Conservation (phyloP, 495 filamentous ascomycete genomes). For the Aspergillus olivimuriae region DNA sequence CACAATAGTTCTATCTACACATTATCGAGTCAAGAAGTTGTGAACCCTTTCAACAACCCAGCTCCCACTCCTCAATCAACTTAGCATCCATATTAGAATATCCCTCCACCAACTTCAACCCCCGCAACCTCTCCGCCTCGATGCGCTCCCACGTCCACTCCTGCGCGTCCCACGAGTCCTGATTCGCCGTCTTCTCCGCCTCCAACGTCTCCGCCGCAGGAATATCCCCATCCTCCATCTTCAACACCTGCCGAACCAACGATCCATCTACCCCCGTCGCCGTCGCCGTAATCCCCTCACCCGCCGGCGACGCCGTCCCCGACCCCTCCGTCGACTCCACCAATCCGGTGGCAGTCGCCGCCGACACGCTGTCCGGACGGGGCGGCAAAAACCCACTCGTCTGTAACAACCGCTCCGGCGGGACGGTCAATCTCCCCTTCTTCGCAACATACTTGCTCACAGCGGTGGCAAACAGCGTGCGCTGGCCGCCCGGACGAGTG, state of each 20-base stretch:
- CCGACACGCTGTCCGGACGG: conserved; percentile 21
- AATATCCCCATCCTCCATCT: conserved; percentile 25
- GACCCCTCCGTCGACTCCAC: conserved; percentile 23
- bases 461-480: conserved; percentile 64
- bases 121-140: conserved; percentile 51
- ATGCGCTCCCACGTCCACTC: conserved; percentile 52
- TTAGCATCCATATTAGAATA: conserved; percentile 46
- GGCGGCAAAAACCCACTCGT: conserved; percentile 57
- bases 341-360: not conserved
- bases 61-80: conserved; percentile 35
- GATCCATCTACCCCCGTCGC: conserved; percentile 26
- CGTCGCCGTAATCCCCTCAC: conserved; percentile 29
- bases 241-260: conserved; percentile 33
- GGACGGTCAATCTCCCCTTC: conserved; percentile 75
- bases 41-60: not conserved
- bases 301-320: conserved; percentile 28
- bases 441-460: conserved; percentile 89
- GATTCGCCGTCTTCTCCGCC: conserved; percentile 28
- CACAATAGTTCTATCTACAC: not conserved
- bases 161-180: conserved; percentile 27
- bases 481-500: conserved; percentile 33
- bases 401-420: conserved; percentile 69
- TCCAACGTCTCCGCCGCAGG: conserved; percentile 21
- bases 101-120: conserved; percentile 46
- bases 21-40: not conserved